Conservation (phyloP, 805 yeast species). For the Candida hungchunana region DNA sequence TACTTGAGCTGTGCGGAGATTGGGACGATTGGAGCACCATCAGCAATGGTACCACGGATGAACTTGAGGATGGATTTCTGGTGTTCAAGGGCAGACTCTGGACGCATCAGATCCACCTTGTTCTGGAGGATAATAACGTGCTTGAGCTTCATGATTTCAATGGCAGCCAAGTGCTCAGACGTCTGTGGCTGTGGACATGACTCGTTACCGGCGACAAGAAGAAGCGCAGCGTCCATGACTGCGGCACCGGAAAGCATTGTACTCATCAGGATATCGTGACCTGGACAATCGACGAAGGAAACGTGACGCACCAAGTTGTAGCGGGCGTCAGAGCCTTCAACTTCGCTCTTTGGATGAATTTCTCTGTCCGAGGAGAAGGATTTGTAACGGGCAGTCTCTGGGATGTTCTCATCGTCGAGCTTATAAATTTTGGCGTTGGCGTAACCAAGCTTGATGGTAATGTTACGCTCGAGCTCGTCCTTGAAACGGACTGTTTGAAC, state of each 20-base stretch:
- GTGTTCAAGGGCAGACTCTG: slow-evolving; percentile 94
- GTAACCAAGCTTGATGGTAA: slow-evolving; percentile 96
- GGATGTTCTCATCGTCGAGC: slow-evolving; percentile 80
- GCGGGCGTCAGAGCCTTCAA: slow-evolving; percentile 85
- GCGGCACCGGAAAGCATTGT: slow-evolving; percentile 99
- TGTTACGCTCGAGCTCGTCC: slow-evolving; percentile 98
- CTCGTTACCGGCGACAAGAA: slow-evolving; percentile 97
- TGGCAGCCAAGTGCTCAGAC: slow-evolving; percentile 98
- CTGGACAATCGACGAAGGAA: slow-evolving; percentile 99
- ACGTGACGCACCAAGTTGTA: slow-evolving; percentile 92
- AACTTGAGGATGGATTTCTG: slow-evolving; percentile 87
- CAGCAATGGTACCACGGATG: slow-evolving; percentile 97
- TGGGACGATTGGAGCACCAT: slow-evolving; percentile 98
- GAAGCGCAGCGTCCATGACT: slow-evolving; percentile 98
- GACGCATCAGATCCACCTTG: slow-evolving; percentile 98
- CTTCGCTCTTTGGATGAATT: slow-evolving; percentile 86
- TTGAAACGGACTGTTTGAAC: slow-evolving; percentile 99
- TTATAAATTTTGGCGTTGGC: slow-evolving; percentile 98
- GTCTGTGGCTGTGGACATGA: slow-evolving; percentile 99
- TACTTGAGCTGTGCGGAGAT: slow-evolving; percentile 98
- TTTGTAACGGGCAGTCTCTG: slow-evolving; percentile 92
- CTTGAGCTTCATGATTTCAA: slow-evolving; percentile 96
- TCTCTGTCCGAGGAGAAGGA: slow-evolving; percentile 94
- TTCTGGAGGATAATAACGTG: slow-evolving; percentile 95
- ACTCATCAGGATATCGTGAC: slow-evolving; percentile 99